Evolutionary conservation across 1,139 yeast species (phyloP).

Genomic region (Debaryomyces sp.): DNA sequence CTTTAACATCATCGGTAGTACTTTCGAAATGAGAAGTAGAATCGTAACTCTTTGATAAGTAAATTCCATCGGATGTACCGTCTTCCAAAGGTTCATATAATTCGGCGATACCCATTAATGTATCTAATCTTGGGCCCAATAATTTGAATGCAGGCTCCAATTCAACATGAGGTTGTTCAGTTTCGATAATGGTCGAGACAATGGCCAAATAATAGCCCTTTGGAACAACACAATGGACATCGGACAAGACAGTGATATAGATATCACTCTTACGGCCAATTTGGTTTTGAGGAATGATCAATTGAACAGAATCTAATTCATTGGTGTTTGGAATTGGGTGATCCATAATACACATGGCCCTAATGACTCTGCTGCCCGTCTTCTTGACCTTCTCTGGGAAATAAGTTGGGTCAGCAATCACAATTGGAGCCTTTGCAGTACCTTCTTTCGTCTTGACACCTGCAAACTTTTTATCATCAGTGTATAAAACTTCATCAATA

Average conservation of each 20-base stretch:
- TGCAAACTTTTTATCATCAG: conserved; percentile 63
- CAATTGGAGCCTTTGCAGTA: conserved; percentile 86
- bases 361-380: conserved; percentile 84
- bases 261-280: conserved; percentile 92
- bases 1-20: conserved; percentile 96
- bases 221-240: conserved; percentile 89
- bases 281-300: conserved; percentile 96
- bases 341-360: conserved; percentile 92
- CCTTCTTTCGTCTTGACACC: conserved; percentile 95
- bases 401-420: conserved; percentile 97
- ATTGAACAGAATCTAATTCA: conserved; percentile 87
- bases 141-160: conserved; percentile 93
- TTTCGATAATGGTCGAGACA: conserved; percentile 92
- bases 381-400: conserved; percentile 89
- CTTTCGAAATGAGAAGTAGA: conserved; percentile 95
- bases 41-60: conserved; percentile 86
- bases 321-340: conserved; percentile 86
- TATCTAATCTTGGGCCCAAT: conserved; percentile 76
- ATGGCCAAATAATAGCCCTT: conserved; percentile 91
- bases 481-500: conserved; percentile 82
- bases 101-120: conserved; percentile 96
- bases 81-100: conserved; percentile 84
- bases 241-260: conserved; percentile 87
- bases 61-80: conserved; percentile 80
- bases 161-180: conserved; percentile 90